Percentiles rank a stretch among this genome's conserved stretches.
phyloP scores from a whole-genome alignment of 2,329 filamentous ascomycete species.

The Metarhizium humberi region DNA sequence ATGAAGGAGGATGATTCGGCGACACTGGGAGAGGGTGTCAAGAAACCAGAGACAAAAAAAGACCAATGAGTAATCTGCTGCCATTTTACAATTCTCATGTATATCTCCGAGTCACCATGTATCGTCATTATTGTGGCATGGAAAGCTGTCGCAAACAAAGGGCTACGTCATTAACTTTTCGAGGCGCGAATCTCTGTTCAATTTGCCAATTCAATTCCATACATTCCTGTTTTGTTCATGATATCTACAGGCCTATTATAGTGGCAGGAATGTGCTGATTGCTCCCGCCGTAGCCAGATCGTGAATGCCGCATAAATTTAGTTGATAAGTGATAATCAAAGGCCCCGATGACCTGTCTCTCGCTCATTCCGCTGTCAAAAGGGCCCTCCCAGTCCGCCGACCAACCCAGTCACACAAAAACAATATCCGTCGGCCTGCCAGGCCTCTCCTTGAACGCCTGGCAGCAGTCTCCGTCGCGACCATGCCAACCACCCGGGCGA shows the following conservation, averaged over 20 bases:
- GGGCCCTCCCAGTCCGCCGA: background rate
- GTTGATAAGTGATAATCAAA: conserved; percentile 10
- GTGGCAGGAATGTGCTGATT: background rate
- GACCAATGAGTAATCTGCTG: conserved; percentile 24
- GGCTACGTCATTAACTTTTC: background rate
- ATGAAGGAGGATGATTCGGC: conserved; percentile 68
- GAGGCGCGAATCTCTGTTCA: background rate
- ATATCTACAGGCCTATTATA: conserved; percentile 9
- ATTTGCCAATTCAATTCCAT: background rate
- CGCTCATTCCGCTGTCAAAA: conserved; percentile 3
- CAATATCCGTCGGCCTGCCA: background rate
- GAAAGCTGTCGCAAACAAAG: background rate
- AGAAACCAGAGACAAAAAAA: conserved; percentile 39
- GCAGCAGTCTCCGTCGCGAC: conserved; percentile 17
- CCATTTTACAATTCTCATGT: background rate
- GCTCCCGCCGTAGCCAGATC: conserved; percentile 6
- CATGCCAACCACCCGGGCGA: conserved; percentile 12
- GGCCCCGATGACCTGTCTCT: conserved; percentile 4
- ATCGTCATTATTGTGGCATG: background rate
- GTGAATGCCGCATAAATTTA: conserved; percentile 12
- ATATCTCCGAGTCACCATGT: background rate
- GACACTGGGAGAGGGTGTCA: conserved; percentile 31
- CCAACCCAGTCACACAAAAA: background rate
- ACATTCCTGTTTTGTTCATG: conserved; percentile 4
- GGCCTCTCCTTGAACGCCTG: conserved; percentile 14